Evolutionary conservation across 306 rosid genomes (phyloP).

Genomic region (Lathyrus aphaca): DNA sequence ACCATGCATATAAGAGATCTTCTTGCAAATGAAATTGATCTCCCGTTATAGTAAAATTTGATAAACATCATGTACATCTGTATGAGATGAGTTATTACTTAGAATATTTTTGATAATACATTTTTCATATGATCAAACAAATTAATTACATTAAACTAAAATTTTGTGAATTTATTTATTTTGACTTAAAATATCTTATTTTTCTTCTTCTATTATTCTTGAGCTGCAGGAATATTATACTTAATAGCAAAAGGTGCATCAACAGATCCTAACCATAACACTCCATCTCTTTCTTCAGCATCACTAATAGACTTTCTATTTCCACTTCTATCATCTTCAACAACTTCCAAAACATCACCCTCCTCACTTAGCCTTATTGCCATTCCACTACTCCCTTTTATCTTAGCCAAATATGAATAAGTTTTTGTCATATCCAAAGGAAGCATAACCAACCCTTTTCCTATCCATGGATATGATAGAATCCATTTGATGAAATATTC

Average conservation of each 20-base stretch:
- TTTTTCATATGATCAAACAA: too few species aligned
- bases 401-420: conserved; percentile 52
- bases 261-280: conserved; percentile 73
- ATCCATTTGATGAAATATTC: conserved; percentile 44
- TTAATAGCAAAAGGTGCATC: conserved; percentile 58
- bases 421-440: conserved; percentile 52
- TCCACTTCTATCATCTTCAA: conserved; percentile 45
- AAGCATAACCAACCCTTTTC: conserved; percentile 53
- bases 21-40: too few species aligned
- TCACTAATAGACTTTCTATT: conserved; percentile 62
- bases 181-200: not conserved
- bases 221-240: conserved; percentile 30
- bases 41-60: too few species aligned
- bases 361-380: conserved; percentile 67
- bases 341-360: conserved; percentile 58
- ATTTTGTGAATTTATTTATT: too few species aligned
- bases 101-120: too few species aligned
- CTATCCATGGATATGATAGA: conserved; percentile 54
- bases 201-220: not conserved
- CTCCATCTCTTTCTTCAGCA: conserved; percentile 68
- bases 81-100: too few species aligned
- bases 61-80: too few species aligned
- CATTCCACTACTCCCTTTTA: conserved; percentile 54
- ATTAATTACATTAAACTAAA: too few species aligned
- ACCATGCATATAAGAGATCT: too few species aligned